Percentiles rank a stretch among this genome's conserved stretches.
phyloP scores from a whole-genome alignment of 106 monocot species.

The Cymbidium sinense region DNA sequence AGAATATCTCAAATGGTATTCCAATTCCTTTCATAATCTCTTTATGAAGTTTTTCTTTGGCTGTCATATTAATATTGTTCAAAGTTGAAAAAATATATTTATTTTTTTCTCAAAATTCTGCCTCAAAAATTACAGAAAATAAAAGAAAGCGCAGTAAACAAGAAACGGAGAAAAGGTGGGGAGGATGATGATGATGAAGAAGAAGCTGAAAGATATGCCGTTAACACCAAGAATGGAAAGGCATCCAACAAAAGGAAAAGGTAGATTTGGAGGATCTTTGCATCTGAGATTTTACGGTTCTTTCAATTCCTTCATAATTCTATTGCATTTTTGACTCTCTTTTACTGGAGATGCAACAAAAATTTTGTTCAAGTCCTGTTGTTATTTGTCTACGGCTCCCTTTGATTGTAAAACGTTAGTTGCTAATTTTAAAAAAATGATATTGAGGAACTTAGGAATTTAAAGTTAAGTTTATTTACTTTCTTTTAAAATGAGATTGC shows the following conservation, averaged over 20 bases:
- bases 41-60: not conserved
- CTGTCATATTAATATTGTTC: too few species aligned
- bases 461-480: too few species aligned
- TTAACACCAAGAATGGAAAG: not conserved
- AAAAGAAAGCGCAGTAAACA: constrained; percentile 38
- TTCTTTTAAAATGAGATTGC: too few species aligned
- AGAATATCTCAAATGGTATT: constrained; percentile 52
- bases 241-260: not conserved
- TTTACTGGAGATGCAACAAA: not conserved
- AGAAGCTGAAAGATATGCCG: constrained; percentile 6
- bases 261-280: not conserved
- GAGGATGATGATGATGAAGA: constrained; percentile 51
- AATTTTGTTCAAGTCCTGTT: not conserved
- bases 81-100: too few species aligned
- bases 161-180: constrained; percentile 31
- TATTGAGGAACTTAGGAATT: too few species aligned
- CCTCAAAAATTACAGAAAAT: constrained; percentile 32
- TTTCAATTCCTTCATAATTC: not conserved
- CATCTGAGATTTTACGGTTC: not conserved
- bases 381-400: not conserved
- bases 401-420: too few species aligned
- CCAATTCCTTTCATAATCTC: not conserved
- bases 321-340: not conserved
- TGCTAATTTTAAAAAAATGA: too few species aligned
- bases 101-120: not conserved